phyloP scores from a whole-genome alignment of 352 stramenopile genomes.

The Pythium sukuiense region DNA sequence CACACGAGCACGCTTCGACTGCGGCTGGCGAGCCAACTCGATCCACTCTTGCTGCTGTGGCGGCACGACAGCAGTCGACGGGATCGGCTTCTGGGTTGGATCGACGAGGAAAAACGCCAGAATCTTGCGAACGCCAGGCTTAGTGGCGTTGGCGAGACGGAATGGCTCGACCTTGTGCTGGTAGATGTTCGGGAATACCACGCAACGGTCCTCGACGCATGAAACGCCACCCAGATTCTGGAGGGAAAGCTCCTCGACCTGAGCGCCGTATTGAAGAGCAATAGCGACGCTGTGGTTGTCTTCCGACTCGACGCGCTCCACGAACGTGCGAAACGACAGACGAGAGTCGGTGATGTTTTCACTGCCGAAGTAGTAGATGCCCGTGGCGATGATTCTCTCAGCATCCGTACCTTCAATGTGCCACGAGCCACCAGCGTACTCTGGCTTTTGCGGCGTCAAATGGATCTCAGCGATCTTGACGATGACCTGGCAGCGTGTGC shows the following conservation, averaged over 20 bases:
- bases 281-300: conserved; percentile 19
- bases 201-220: conserved; percentile 24
- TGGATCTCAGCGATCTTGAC: conserved; percentile 32
- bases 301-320: conserved; percentile 11
- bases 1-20: neutral
- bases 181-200: conserved; percentile 37
- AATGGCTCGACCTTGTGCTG: conserved; percentile 37
- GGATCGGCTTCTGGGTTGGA: conserved; percentile 18
- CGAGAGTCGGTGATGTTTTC: conserved; percentile 31
- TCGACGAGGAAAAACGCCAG: conserved; percentile 39
- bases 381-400: conserved; percentile 36
- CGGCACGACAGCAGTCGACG: conserved; percentile 29
- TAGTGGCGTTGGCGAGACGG: conserved; percentile 20
- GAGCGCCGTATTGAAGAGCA: conserved; percentile 15
- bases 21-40: neutral
- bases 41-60: conserved; percentile 38
- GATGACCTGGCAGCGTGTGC: conserved; percentile 30
- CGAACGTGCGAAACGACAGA: conserved; percentile 28
- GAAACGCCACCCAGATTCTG: conserved; percentile 26
- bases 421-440: conserved; percentile 28
- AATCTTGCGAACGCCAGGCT: conserved; percentile 32
- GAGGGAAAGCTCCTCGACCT: conserved; percentile 2
- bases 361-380: conserved; percentile 32
- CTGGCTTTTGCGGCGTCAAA: conserved; percentile 31
- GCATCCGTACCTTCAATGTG: conserved; percentile 28